Conservation (phyloP, 768 basidiomycete species). For the Amanita subjunquillea region DNA sequence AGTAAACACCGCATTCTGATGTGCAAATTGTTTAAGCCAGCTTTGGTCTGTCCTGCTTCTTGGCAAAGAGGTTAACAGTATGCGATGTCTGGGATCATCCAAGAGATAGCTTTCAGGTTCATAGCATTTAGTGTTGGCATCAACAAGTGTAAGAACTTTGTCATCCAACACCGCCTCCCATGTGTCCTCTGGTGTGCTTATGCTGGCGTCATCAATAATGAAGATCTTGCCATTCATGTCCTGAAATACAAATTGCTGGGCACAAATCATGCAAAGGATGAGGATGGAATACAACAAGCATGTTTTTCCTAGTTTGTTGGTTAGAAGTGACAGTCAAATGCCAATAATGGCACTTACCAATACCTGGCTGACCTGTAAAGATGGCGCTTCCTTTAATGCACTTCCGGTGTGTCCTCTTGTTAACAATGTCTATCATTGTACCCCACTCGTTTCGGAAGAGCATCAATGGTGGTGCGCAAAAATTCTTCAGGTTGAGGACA, state of each 20-base stretch:
- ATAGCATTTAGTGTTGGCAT: background rate
- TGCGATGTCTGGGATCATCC: background rate
- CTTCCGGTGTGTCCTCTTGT: background rate
- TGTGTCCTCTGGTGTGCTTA: background rate
- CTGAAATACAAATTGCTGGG: conserved; percentile 8
- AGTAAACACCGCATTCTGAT: background rate
- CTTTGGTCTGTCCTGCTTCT: background rate
- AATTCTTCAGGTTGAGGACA: conserved; percentile 3
- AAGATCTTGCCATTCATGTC: conserved; percentile 2
- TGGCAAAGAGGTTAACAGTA: too few species aligned
- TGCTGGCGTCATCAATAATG: background rate
- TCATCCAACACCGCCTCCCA: background rate
- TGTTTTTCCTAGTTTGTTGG: background rate
- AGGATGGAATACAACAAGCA: conserved; percentile 8
- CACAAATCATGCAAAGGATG: conserved; percentile 7
- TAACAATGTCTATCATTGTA: conserved; percentile 4
- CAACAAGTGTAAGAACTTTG: conserved; percentile 5
- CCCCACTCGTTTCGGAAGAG: conserved; percentile 8
- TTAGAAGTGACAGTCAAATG: background rate
- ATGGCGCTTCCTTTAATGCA: conserved; percentile 5
- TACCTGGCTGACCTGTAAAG: conserved; percentile 9
- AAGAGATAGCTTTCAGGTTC: background rate
- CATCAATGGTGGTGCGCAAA: conserved; percentile 6
- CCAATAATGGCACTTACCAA: conserved; percentile 6
- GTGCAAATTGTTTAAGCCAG: conserved; percentile 4